A percentile compares a stretch with the other conserved stretches of the same genome.
Evolutionary conservation across 2,329 filamentous ascomycete species (phyloP).

Genomic region (Pseudogymnoascus sp.): DNA sequence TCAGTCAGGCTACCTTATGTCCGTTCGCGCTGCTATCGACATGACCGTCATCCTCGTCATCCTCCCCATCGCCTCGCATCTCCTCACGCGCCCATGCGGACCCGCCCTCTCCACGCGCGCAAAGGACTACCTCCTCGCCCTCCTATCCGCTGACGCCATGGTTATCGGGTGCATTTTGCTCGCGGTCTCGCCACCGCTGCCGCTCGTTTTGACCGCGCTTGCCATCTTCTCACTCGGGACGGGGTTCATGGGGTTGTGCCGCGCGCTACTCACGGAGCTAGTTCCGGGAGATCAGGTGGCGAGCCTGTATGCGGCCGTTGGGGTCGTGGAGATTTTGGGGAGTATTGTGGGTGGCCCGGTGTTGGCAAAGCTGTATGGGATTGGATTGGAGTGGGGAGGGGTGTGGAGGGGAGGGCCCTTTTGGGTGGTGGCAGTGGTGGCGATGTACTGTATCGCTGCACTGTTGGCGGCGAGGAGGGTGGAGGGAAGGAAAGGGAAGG

Average conservation of each 20-base stretch:
- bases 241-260: constrained; percentile 17
- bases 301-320: constrained; percentile 22
- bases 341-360: constrained; percentile 20
- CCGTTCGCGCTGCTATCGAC: constrained; percentile 22
- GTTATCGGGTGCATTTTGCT: constrained; percentile 10
- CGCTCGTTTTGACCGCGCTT: constrained; percentile 19
- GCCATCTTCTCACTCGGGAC: constrained; percentile 22
- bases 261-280: constrained; percentile 22
- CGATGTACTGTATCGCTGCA: background rate
- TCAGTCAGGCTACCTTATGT: constrained; percentile 22
- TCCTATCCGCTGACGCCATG: constrained; percentile 19
- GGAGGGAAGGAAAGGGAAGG: background rate
- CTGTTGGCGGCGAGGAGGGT: background rate
- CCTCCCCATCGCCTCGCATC: constrained; percentile 20
- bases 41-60: constrained; percentile 21
- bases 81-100: constrained; percentile 12
- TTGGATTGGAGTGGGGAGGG: constrained; percentile 21
- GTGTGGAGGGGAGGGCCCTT: constrained; percentile 25
- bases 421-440: constrained; percentile 15
- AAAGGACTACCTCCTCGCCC: constrained; percentile 24
- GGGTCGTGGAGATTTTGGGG: constrained; percentile 22
- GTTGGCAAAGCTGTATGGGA: constrained; percentile 20
- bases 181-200: constrained; percentile 19
- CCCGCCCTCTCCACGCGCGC: constrained; percentile 15
- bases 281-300: constrained; percentile 23